Evolutionary conservation across 2,329 filamentous ascomycete genomes (phyloP).

Genomic region (Zymoseptoria passerinii): DNA sequence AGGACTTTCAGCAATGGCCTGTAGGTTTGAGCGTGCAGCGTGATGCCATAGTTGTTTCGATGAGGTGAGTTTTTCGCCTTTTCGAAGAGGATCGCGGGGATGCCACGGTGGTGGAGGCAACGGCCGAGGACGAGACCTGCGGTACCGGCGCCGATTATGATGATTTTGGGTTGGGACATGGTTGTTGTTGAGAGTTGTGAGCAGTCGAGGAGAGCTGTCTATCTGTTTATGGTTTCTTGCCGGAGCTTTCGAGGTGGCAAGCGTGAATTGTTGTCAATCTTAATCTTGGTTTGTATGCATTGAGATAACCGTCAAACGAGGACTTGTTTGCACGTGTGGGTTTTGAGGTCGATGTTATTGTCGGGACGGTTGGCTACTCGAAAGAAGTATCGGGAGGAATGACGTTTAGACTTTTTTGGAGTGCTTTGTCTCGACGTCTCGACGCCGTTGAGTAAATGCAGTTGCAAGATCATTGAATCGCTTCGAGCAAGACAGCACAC

Average conservation of each 20-base stretch:
- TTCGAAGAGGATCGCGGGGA: constrained; percentile 31
- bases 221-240: not conserved
- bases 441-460: not conserved
- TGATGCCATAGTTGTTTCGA: constrained; percentile 34
- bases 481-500: not conserved
- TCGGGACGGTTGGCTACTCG: not conserved
- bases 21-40: constrained; percentile 29
- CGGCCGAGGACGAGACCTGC: constrained; percentile 36
- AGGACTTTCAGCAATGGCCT: constrained; percentile 27
- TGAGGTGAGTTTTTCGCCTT: constrained; percentile 19
- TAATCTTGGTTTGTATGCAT: not conserved
- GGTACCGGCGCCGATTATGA: constrained; percentile 40
- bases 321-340: not conserved
- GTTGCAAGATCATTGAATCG: not conserved
- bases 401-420: not conserved
- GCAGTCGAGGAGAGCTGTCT: not conserved
- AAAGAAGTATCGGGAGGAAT: not conserved
- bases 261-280: not conserved
- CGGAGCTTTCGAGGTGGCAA: not conserved
- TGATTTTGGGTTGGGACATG: constrained; percentile 30
- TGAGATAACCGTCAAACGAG: not conserved
- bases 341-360: not conserved
- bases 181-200: not conserved
- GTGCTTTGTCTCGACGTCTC: not conserved
- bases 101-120: constrained; percentile 28